phyloP scores from a whole-genome alignment of 164 flowering plant genomes.

The Nelumbo lutea region DNA sequence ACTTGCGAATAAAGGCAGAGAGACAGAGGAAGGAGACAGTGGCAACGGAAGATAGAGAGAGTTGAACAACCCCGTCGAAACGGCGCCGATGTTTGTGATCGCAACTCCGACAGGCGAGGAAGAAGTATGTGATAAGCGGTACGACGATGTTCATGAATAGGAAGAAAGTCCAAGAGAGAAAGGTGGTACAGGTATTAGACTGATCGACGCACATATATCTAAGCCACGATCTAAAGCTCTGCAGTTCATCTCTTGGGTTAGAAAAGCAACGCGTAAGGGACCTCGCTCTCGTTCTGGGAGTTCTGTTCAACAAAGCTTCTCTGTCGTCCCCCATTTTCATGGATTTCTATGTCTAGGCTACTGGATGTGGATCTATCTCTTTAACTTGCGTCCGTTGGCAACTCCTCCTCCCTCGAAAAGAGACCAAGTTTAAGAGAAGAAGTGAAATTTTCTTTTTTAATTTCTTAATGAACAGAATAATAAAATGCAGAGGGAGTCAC shows the following conservation, averaged over 20 bases:
- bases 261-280: slow-evolving; percentile 35
- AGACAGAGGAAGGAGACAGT: slow-evolving; percentile 65
- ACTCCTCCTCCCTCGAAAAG: too few relatives aligned
- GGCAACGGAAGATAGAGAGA: slow-evolving; percentile 61
- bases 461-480: too few relatives aligned
- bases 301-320: slow-evolving; percentile 10
- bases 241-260: slow-evolving; percentile 60
- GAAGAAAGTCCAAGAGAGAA: slow-evolving; percentile 70
- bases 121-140: slow-evolving; percentile 61
- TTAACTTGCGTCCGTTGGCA: too few relatives aligned
- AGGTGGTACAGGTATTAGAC: slow-evolving; percentile 33
- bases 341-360: too few relatives aligned
- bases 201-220: slow-evolving; percentile 93
- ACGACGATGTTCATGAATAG: slow-evolving; percentile 48
- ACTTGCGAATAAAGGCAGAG: slow-evolving; percentile 47
- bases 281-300: slow-evolving; percentile 2
- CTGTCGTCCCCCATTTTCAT: background rate
- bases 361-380: too few relatives aligned
- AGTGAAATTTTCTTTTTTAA: background rate
- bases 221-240: slow-evolving; percentile 62
- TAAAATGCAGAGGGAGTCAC: too few relatives aligned
- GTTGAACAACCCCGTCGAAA: slow-evolving; percentile 58
- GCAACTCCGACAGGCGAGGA: slow-evolving; percentile 62
- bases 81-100: slow-evolving; percentile 57
- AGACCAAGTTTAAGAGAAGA: background rate